Evolutionary conservation across 2,329 filamentous ascomycete genomes (phyloP).

Genomic region (Pestalotiopsis sp.): DNA sequence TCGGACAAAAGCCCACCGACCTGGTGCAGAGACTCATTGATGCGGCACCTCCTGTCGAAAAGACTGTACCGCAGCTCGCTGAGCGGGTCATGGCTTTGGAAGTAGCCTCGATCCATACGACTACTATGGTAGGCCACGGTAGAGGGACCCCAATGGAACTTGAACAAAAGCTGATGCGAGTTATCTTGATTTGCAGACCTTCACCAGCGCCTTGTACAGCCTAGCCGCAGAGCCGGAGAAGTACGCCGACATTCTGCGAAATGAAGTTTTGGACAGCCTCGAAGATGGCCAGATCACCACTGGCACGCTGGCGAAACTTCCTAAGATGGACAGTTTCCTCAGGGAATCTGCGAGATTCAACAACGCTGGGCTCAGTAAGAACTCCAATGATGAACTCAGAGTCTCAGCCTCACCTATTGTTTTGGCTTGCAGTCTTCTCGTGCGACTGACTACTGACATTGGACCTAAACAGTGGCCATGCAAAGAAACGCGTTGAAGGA

Average conservation of each 20-base stretch:
- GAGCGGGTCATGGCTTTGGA: slow-evolving; percentile 16
- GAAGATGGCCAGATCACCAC: slow-evolving; percentile 12
- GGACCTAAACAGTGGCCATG: slow-evolving; percentile 9
- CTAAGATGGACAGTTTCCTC: slow-evolving; percentile 15
- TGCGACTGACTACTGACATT: neutral
- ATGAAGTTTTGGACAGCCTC: slow-evolving; percentile 6
- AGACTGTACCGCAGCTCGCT: slow-evolving; percentile 11
- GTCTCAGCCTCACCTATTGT: neutral
- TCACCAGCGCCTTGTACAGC: slow-evolving; percentile 9
- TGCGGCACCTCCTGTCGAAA: slow-evolving; percentile 14
- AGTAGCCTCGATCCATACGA: slow-evolving; percentile 15
- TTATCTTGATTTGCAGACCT: neutral
- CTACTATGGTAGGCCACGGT: slow-evolving; percentile 7
- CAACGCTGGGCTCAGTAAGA: slow-evolving; percentile 14
- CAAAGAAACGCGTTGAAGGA: slow-evolving; percentile 15
- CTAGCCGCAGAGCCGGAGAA: slow-evolving; percentile 13
- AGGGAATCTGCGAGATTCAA: slow-evolving; percentile 13
- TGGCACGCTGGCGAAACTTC: neutral
- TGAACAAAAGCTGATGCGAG: neutral
- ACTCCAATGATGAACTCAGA: neutral
- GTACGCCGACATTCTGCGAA: slow-evolving; percentile 7
- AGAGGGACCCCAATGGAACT: neutral
- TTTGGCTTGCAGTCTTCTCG: neutral
- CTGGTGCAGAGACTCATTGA: slow-evolving; percentile 15
- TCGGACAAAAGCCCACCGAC: slow-evolving; percentile 11